Evolutionary conservation across 176 grass and related monocot genomes (phyloP).

Genomic region (Elaeis guineensis): DNA sequence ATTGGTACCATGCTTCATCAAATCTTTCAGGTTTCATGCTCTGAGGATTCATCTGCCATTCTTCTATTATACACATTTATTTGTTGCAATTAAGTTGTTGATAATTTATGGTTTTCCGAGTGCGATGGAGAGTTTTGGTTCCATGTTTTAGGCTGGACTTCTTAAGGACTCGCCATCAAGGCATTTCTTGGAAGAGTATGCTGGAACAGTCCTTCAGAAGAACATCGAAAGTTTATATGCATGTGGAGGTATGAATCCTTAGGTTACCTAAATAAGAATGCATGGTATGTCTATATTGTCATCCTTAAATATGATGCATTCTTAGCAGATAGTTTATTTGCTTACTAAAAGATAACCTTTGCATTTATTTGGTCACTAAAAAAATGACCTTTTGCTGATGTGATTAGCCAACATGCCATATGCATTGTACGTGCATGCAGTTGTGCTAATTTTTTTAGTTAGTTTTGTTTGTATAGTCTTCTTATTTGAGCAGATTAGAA

Average conservation of each 20-base stretch:
- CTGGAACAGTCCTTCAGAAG: constrained; percentile 63
- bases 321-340: no score
- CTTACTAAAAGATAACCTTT: no score
- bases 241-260: constrained; percentile 53
- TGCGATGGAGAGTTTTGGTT: constrained; percentile 9
- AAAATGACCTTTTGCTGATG: no score
- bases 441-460: no score
- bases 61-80: not conserved
- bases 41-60: constrained; percentile 9
- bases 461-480: not conserved
- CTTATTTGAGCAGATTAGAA: constrained; percentile 8
- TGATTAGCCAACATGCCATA: no score
- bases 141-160: constrained; percentile 56
- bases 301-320: no score
- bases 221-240: constrained; percentile 86
- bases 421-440: no score
- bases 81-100: constrained; percentile 20
- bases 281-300: no score
- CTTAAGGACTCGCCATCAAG: constrained; percentile 50
- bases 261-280: no score
- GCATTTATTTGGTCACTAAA: no score
- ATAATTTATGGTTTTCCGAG: not conserved
- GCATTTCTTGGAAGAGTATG: constrained; percentile 64
- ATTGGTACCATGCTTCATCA: constrained; percentile 97
- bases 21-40: constrained; percentile 82